These are phyloP conservation scores for Myxozyma vanderwaltii DNA, from an alignment of 805 yeast species.

Conservation along the genomic window DNA sequence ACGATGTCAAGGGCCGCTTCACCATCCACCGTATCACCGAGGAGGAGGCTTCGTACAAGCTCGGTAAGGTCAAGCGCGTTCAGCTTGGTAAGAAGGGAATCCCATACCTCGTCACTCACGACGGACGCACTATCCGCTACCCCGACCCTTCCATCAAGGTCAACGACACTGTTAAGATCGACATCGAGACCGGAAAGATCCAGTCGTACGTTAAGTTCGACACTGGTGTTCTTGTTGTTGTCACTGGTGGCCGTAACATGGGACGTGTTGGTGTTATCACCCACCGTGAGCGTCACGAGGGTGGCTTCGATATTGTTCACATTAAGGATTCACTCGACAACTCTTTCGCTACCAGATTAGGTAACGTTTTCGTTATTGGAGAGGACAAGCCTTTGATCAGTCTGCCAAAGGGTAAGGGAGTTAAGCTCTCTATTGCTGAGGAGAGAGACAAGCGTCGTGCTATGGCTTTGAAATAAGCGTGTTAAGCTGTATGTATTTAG, in stretches of 20 bases:
- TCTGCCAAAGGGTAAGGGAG: conserved; percentile 99
- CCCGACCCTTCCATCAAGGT: conserved; percentile 97
- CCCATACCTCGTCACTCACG: conserved; percentile 99
- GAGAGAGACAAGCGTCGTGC: conserved; percentile 99
- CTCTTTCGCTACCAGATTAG: conserved; percentile 92
- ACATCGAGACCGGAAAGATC: conserved; percentile 94
- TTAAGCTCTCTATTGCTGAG: conserved; percentile 91
- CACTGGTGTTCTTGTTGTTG: conserved; percentile 88
- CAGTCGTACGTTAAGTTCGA: conserved; percentile 87
- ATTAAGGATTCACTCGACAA: conserved; percentile 92
- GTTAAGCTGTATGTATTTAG: neutral
- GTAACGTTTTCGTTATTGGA: conserved; percentile 93
- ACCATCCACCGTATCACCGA: conserved; percentile 99
- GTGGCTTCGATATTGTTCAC: conserved; percentile 97
- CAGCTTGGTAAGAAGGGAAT: conserved; percentile 98
- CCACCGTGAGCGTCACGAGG: conserved; percentile 97
- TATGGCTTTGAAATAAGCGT: conserved; percentile 23
- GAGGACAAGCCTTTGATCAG: conserved; percentile 94
- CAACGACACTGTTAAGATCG: conserved; percentile 97
- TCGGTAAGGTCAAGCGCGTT: conserved; percentile 97
- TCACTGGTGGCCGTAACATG: conserved; percentile 98
- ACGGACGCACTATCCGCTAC: conserved; percentile 99
- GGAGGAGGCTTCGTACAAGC: conserved; percentile 97
- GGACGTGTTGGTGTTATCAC: conserved; percentile 95
- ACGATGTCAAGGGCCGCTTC: conserved; percentile 98